A percentile compares a stretch with the other conserved stretches of the same genome.
Conservation (phyloP, 192 early-diverging fungal species). For the Coemansia sp. region DNA sequence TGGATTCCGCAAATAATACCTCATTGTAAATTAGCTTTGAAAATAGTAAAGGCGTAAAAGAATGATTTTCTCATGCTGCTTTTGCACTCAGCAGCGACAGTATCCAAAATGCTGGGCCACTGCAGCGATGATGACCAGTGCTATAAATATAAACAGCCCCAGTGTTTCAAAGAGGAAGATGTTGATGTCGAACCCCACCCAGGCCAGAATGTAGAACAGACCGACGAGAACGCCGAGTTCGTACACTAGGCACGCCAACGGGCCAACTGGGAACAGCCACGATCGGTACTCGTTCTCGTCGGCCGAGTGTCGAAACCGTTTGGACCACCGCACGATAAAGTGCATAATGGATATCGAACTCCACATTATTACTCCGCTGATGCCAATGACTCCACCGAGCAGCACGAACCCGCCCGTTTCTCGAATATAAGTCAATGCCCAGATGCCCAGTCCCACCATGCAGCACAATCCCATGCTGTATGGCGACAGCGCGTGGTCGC, state of each 20-base stretch:
- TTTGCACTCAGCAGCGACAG: slow-evolving; percentile 10
- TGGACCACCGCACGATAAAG: slow-evolving; percentile 25
- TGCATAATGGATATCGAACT: slow-evolving; percentile 24
- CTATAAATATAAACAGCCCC: slow-evolving; percentile 16
- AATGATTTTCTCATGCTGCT: neutral
- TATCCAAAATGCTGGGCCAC: slow-evolving; percentile 23
- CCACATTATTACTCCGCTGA: slow-evolving; percentile 25
- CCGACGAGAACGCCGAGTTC: slow-evolving; percentile 1
- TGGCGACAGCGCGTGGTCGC: slow-evolving; percentile 3
- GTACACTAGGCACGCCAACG: slow-evolving; percentile 12
- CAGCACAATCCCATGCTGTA: slow-evolving; percentile 17
- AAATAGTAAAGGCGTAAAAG: neutral
- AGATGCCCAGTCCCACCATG: slow-evolving; percentile 11
- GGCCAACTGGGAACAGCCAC: slow-evolving; percentile 22
- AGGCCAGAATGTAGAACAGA: slow-evolving; percentile 9
- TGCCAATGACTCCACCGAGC: slow-evolving; percentile 17
- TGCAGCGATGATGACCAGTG: slow-evolving; percentile 5
- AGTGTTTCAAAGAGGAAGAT: slow-evolving; percentile 21
- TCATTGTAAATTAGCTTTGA: slow-evolving; percentile 18
- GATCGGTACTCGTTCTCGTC: slow-evolving; percentile 11
- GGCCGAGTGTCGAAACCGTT: slow-evolving; percentile 4
- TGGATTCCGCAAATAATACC: slow-evolving; percentile 42
- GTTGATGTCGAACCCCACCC: slow-evolving; percentile 16
- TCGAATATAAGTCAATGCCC: slow-evolving; percentile 16
- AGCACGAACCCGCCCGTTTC: slow-evolving; percentile 8